A percentile compares a stretch with the other conserved stretches of the same genome.
Conservation (phyloP, 148 eudicot genomes). For the Vaccinium myrtillus region DNA sequence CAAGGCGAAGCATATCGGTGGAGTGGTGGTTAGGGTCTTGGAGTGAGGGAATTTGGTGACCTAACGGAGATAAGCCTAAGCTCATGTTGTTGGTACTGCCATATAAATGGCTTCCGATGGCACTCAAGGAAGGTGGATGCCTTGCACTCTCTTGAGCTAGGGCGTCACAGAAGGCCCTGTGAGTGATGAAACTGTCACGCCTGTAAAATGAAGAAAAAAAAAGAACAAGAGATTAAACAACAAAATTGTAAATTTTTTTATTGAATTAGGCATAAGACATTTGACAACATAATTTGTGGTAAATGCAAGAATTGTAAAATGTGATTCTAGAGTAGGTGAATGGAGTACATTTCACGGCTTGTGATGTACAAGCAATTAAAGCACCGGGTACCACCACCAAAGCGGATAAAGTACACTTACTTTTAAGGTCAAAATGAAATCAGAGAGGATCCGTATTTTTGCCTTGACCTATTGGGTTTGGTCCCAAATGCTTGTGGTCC, state of each 20-base stretch:
- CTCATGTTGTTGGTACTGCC: conserved; percentile 20
- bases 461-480: background rate
- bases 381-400: background rate
- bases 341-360: background rate
- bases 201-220: conserved; percentile 34
- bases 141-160: conserved; percentile 70
- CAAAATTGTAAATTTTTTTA: background rate
- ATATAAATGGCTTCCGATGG: conserved; percentile 39
- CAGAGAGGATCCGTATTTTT: background rate
- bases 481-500: conserved; percentile 15
- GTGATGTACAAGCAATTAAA: background rate
- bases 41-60: conserved; percentile 12
- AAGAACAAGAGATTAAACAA: background rate
- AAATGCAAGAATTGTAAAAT: background rate
- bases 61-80: conserved; percentile 27
- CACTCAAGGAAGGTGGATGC: conserved; percentile 40
- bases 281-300: background rate
- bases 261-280: background rate
- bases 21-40: conserved; percentile 24
- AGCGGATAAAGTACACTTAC: background rate
- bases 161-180: conserved; percentile 73
- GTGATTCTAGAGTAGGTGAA: background rate
- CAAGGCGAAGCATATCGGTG: conserved; percentile 8
- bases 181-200: conserved; percentile 76
- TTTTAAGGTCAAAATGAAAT: background rate